phyloP scores from a whole-genome alignment of 2,329 filamentous ascomycete species.

The Trematosphaeria pertusa region DNA sequence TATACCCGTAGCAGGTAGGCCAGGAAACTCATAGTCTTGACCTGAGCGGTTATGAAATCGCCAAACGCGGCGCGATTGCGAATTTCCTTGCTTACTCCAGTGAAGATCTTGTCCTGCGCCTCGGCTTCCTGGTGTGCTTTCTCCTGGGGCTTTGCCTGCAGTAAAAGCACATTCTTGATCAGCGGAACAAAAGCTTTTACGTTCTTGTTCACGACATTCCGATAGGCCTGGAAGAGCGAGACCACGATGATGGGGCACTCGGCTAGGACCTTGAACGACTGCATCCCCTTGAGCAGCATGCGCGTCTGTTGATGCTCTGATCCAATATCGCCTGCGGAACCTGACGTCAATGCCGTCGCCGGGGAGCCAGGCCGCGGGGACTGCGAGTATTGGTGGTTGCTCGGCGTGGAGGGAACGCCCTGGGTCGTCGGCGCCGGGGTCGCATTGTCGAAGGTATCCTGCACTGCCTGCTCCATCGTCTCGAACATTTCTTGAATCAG shows the following conservation, averaged over 20 bases:
- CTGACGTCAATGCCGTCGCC: constrained; percentile 79
- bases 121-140: constrained; percentile 88
- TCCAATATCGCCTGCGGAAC: constrained; percentile 74
- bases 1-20: constrained; percentile 92
- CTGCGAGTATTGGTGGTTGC: constrained; percentile 72
- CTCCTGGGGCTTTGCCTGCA: constrained; percentile 92
- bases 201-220: constrained; percentile 78
- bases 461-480: constrained; percentile 92
- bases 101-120: constrained; percentile 81
- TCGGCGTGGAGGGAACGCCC: constrained; percentile 69
- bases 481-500: constrained; percentile 96
- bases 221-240: constrained; percentile 94
- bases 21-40: constrained; percentile 99
- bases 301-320: constrained; percentile 83
- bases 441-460: constrained; percentile 89
- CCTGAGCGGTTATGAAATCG: constrained; percentile 96
- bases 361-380: constrained; percentile 91
- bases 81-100: constrained; percentile 90
- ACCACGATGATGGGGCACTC: constrained; percentile 99
- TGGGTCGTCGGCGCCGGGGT: constrained; percentile 60
- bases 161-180: constrained; percentile 86
- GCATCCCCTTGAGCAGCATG: constrained; percentile 89
- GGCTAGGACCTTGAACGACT: constrained; percentile 97
- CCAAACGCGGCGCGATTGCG: constrained; percentile 94
- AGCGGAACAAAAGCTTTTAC: constrained; percentile 91